Evolutionary conservation across 306 rosid genomes (phyloP), one percentile per base, ranked within the genome.

Genomic region (Cucumis hystrix): DNA sequence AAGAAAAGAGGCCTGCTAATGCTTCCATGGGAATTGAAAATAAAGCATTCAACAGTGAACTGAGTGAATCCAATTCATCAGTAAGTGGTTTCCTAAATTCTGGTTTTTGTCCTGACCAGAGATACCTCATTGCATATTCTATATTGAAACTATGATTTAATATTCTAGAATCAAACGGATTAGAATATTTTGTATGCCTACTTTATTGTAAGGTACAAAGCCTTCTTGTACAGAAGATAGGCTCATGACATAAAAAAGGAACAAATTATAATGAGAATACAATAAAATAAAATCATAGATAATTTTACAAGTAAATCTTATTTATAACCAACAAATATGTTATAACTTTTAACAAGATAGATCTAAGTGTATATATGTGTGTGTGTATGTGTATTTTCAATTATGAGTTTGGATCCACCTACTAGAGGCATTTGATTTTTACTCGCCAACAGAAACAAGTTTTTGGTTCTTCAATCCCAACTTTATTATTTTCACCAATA

Each of bases 1-100:
- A 87, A 83, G 79, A 58, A n/a, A 16, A 77, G 39, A 52, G 33
- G 20, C 33, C 86, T 71, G 80, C 40, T 80, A 68, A 78, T 78
- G 82, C 54, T 74, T 13, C 76, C 74, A 63, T 37, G 35, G 83
- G 69, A 68, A 78, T 55, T 39, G 65, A 74, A 78, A 83, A 73
- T 57, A 75, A 13, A 37, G 69, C 75, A 28, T 43, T 56, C 73
- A 77, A 78, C 74, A 57, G 78, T 47, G 52, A 59, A 69, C 75
- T 59, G 57, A 82, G 33, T 54, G 69, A 77, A 47, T 23, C 87
- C 66, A 45, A 49, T 45, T 55, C 75, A 15, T 49, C 37, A 41
- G 75, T 69, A 69, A 43, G 57, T 20, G 39, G 8, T 45, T 40
- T 43, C 10, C 33, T 6, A 17, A 30, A 40, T 39, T 67, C 30